A percentile compares a stretch with the other conserved stretches of the same genome.
These are phyloP conservation scores for Nitzschia putrida DNA, from an alignment of 108 stramenopile species.

Conservation along the genomic window DNA sequence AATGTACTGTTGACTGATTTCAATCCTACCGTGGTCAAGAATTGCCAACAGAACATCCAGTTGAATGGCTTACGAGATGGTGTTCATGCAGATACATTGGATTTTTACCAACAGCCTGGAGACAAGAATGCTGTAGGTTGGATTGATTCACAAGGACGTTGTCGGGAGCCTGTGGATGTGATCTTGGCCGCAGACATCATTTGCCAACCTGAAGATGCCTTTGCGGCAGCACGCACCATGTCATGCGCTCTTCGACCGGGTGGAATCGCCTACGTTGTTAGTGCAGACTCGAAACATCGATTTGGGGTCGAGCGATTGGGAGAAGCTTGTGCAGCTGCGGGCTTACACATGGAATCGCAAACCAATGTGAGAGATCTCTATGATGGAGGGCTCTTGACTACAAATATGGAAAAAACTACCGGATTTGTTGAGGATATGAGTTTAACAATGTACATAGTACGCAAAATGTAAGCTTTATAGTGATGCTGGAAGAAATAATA, in stretches of 20 bases:
- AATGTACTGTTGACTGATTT: conserved; percentile 72
- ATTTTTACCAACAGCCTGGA: conserved; percentile 66
- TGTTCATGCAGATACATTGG: conserved; percentile 40
- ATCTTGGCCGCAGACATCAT: conserved; percentile 82
- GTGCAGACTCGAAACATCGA: conserved; percentile 76
- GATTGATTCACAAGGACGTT: conserved; percentile 38
- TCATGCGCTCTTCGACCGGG: conserved; percentile 52
- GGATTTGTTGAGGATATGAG: conserved; percentile 78
- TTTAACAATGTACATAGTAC: conserved; percentile 53
- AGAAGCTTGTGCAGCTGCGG: conserved; percentile 54
- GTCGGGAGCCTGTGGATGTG: conserved; percentile 59
- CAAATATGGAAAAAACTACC: conserved; percentile 47
- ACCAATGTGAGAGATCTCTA: conserved; percentile 52
- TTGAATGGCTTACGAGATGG: conserved; percentile 50
- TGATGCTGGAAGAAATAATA: too few relatives aligned
- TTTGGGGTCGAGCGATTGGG: conserved; percentile 79
- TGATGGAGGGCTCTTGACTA: conserved; percentile 35
- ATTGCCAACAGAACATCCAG: conserved; percentile 61
- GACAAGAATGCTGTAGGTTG: conserved; percentile 41
- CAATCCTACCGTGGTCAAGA: conserved; percentile 69
- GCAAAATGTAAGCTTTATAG: neutral
- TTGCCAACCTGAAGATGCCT: conserved; percentile 75
- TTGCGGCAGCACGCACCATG: conserved; percentile 72
- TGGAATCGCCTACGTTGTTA: conserved; percentile 64
- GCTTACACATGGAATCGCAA: conserved; percentile 37